Percentiles rank a stretch among this genome's conserved stretches.
Conservation (phyloP, 2,329 filamentous ascomycete genomes). For the Trichoderma atroviride region DNA sequence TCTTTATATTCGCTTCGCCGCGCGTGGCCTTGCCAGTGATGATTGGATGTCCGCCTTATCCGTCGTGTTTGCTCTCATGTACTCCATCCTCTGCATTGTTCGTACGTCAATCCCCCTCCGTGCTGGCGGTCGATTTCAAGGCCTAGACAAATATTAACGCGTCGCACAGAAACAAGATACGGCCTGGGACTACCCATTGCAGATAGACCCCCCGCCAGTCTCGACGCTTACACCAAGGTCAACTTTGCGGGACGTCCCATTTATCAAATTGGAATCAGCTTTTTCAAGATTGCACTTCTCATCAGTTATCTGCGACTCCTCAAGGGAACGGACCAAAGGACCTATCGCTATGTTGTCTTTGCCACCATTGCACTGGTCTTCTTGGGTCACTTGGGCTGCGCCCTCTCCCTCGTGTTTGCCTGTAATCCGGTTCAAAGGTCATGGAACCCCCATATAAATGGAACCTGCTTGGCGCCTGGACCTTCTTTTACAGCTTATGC, state of each 20-base stretch:
- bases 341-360: constrained; percentile 51
- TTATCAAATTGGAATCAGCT: constrained; percentile 58
- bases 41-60: constrained; percentile 49
- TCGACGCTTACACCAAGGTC: constrained; percentile 50
- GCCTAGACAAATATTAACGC: constrained; percentile 1
- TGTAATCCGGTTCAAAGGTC: constrained; percentile 52
- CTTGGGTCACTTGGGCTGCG: constrained; percentile 51
- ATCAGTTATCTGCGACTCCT: constrained; percentile 57
- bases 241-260: constrained; percentile 58
- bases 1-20: constrained; percentile 46
- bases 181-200: constrained; percentile 53
- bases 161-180: constrained; percentile 52
- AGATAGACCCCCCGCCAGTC: constrained; percentile 47
- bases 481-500: constrained; percentile 56
- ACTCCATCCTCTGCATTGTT: constrained; percentile 53
- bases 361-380: constrained; percentile 47
- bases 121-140: neutral
- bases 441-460: constrained; percentile 47
- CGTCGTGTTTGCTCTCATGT: constrained; percentile 51
- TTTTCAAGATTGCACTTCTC: constrained; percentile 58
- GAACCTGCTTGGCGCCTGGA: constrained; percentile 50
- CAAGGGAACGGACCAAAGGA: constrained; percentile 49
- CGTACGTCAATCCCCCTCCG: constrained; percentile 43
- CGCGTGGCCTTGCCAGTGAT: constrained; percentile 50
- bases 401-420: constrained; percentile 53